Evolutionary conservation across 768 basidiomycete genomes (phyloP), one percentile per base, ranked within the genome.

Genomic region (Tylopilus subfusipes): DNA sequence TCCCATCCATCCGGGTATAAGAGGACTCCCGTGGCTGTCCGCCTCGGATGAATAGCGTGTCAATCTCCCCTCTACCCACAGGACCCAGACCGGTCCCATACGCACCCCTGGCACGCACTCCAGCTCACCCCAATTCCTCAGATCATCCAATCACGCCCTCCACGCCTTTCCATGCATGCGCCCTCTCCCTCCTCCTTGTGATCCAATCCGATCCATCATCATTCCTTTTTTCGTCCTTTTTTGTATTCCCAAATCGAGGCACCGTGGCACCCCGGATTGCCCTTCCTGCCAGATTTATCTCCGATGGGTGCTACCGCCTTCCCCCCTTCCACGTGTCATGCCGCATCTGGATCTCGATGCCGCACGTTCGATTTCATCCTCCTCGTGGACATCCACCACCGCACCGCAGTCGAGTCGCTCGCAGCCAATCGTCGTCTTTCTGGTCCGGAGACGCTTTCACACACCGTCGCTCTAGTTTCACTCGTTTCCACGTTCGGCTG

Each of bases 261-360:
- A 56, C 43, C 64, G 65, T 65, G 63, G 64, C 64, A 67, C 63
- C 64, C 64, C 63, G 65, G 65, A 65, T 65, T 67, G 56, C 64
- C 63, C 54, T 47, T 62, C 59, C 47, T 34, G 25, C 44, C 46
- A 66, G 64, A 66, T 65, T 63, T 66, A 65, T 65, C 63, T 61
- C 63, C 63, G 63, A 66, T 65, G 43, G 21, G 19, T 48, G n/a
- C n/a, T 25, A 22, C 54, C 50, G 49, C 50, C 24, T 38, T 31
- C 25, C 31, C 27, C 48, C 47, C 43, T 2, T 24, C 64, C 64
- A 67, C 64, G 62, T 67, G 64, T 64, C 62, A 38, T 27, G n/a
- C 64, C 30, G 33, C 54, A 52, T 60, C 50, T 43, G 54, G 53
- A 60, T 66, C 61, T 63, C 52, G 64, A 66, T 62, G 12, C 50